These are phyloP conservation scores for Triticum urartu DNA, from an alignment of 176 grass and related monocot species.

Conservation along the genomic window DNA sequence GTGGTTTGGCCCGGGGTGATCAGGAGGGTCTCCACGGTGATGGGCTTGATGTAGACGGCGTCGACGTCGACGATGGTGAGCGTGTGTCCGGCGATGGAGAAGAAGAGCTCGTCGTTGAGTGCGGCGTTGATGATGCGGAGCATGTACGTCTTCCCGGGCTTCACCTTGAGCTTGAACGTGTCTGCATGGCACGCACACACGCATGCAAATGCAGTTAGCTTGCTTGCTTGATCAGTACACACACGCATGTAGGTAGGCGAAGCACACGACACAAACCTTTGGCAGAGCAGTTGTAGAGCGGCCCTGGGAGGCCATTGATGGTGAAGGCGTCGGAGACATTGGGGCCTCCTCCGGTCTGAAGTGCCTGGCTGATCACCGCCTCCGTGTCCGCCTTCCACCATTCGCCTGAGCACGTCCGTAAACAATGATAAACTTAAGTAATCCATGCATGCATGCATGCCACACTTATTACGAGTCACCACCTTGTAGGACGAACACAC, in stretches of 20 bases:
- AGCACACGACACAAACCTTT: slow-evolving; percentile 27
- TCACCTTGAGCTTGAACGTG: slow-evolving; percentile 67
- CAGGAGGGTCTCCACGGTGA: slow-evolving; percentile 45
- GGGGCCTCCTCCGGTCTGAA: slow-evolving; percentile 49
- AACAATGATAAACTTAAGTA: not conserved
- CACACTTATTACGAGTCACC: not conserved
- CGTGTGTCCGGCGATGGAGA: slow-evolving; percentile 59
- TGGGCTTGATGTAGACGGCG: slow-evolving; percentile 62
- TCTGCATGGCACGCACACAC: slow-evolving; percentile 27
- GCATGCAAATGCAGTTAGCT: not conserved
- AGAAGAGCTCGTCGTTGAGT: slow-evolving; percentile 81
- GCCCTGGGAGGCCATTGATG: slow-evolving; percentile 62
- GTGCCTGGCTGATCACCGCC: slow-evolving; percentile 58
- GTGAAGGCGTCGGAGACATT: slow-evolving; percentile 67
- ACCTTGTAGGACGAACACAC: not conserved
- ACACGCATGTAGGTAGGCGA: not conserved
- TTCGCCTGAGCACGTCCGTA: slow-evolving; percentile 21
- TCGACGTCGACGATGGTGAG: slow-evolving; percentile 71
- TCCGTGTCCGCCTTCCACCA: slow-evolving; percentile 82
- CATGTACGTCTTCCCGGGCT: slow-evolving; percentile 62
- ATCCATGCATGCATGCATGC: not conserved
- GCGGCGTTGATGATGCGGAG: slow-evolving; percentile 77
- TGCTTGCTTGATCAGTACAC: not conserved
- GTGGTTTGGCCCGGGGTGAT: slow-evolving; percentile 61
- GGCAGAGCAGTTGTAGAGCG: slow-evolving; percentile 62